A percentile compares a stretch with the other conserved stretches of the same genome.
Evolutionary conservation across 805 yeast species (phyloP).

Genomic region (Kazachstania kunashirensis): DNA sequence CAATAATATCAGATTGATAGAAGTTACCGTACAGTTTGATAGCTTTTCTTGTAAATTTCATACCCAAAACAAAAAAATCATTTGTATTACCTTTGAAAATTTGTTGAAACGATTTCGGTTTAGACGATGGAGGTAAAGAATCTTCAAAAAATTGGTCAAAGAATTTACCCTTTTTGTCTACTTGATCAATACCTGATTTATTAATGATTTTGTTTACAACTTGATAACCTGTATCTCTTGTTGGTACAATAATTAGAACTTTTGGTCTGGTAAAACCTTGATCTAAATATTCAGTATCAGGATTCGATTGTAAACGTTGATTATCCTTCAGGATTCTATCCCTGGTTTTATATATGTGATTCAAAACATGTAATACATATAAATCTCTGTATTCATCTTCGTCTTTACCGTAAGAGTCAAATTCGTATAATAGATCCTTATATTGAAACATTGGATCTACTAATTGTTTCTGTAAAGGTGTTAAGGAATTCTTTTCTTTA

Average conservation of each 20-base stretch:
- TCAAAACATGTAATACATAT: conserved; percentile 62
- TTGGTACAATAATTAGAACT: conserved; percentile 72
- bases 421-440: conserved; percentile 59
- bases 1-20: conserved; percentile 72
- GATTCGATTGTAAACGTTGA: conserved; percentile 38
- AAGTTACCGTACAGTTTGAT: conserved; percentile 76
- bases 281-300: conserved; percentile 62
- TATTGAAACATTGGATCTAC: conserved; percentile 63
- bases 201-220: conserved; percentile 53
- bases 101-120: conserved; percentile 76
- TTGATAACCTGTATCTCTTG: conserved; percentile 67
- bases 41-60: conserved; percentile 82
- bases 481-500: conserved; percentile 21
- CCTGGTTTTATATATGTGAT: conserved; percentile 80
- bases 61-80: conserved; percentile 86
- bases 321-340: conserved; percentile 77
- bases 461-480: conserved; percentile 41
- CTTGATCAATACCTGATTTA: conserved; percentile 59
- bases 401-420: conserved; percentile 38
- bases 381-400: conserved; percentile 47
- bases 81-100: conserved; percentile 81
- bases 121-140: conserved; percentile 38
- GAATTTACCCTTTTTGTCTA: conserved; percentile 74
- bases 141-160: conserved; percentile 54
- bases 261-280: conserved; percentile 96